These are phyloP conservation scores for Boletus insuetus DNA, from an alignment of 768 basidiomycete genomes.

Conservation along the genomic window DNA sequence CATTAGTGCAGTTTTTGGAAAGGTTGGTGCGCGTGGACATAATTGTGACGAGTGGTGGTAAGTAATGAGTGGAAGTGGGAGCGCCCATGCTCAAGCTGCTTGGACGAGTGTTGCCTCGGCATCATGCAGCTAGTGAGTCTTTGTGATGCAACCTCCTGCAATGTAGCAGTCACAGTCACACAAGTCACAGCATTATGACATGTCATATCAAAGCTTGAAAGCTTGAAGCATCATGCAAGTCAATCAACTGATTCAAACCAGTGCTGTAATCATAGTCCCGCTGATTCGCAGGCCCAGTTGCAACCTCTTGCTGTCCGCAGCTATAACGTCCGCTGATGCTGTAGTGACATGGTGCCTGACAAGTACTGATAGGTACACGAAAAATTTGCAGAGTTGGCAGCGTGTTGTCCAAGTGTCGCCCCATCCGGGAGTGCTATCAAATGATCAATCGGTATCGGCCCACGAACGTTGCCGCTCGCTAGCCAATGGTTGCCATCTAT, in stretches of 20 bases:
- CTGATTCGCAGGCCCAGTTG: background rate
- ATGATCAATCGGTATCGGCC: background rate
- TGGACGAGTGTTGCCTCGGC: too few species aligned
- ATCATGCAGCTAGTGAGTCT: too few species aligned
- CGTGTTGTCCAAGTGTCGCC: background rate
- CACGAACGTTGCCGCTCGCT: conserved; percentile 22
- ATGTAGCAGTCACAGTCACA: too few species aligned
- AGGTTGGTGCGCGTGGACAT: background rate
- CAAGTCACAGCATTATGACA: too few species aligned
- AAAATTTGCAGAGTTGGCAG: background rate
- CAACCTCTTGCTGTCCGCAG: background rate
- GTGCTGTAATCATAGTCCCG: background rate
- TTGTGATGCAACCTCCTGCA: too few species aligned
- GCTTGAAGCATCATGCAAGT: background rate
- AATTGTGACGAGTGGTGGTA: background rate
- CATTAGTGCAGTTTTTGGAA: too few species aligned
- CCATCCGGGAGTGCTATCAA: background rate
- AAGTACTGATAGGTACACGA: background rate
- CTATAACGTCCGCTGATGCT: background rate
- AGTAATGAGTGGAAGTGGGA: too few species aligned
- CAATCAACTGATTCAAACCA: background rate
- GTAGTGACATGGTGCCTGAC: background rate
- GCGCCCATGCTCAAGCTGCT: too few species aligned
- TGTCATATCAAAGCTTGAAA: too few species aligned
- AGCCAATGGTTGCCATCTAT: conserved; percentile 12